Evolutionary conservation across 208 protist genomes (phyloP), one percentile per base, ranked within the genome.

Genomic region (Balamuthia mandrillaris): DNA sequence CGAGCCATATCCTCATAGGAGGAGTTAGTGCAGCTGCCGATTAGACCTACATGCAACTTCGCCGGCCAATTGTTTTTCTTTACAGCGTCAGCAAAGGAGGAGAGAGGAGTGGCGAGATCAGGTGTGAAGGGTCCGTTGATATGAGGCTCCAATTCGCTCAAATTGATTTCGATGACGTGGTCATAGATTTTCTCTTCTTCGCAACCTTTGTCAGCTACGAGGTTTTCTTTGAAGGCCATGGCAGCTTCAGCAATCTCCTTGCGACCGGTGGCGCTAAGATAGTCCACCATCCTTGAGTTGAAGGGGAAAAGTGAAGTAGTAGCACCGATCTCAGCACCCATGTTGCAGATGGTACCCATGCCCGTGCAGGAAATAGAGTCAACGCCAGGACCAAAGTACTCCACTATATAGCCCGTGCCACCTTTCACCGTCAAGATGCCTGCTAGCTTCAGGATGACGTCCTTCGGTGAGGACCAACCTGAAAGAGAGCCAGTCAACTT

Each of bases 311-410:
- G 51, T 10, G 94, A 96, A 1, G 93, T 95, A 35, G 95, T 96
- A 16, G 95, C 95, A 42, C 95, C 95, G 77, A 96, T 95, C 86
- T 96, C 95, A 61, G 95, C 95, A 86, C 95, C 95, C 94, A 96
- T 96, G 87, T 96, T 96, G 87, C 93, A 96, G 86, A 96, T 96
- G 51, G 94, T 96, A 24, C 86, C 94, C 92, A 94, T 94, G 52
- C 89, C 79, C 47, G 95, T 96, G 81, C 90, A 93, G 27, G 91
- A 94, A 9, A 96, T 58, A 12, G 88, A 87, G 18, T 95, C 90
- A 35, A 96, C 92, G 84, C 95, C 95, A 21, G 9, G 14, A 45
- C 95, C 95, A 81, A 92, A 95, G 88, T 96, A 96, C 86, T 96
- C 95, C 58, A 96, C 87, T 72, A 96, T 95, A 27, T 84, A 74